Percentiles rank a stretch among this genome's conserved stretches.
These are phyloP conservation scores for Fusarium sterilihyphosum DNA, from an alignment of 2,329 filamentous ascomycete species.

Conservation along the genomic window DNA sequence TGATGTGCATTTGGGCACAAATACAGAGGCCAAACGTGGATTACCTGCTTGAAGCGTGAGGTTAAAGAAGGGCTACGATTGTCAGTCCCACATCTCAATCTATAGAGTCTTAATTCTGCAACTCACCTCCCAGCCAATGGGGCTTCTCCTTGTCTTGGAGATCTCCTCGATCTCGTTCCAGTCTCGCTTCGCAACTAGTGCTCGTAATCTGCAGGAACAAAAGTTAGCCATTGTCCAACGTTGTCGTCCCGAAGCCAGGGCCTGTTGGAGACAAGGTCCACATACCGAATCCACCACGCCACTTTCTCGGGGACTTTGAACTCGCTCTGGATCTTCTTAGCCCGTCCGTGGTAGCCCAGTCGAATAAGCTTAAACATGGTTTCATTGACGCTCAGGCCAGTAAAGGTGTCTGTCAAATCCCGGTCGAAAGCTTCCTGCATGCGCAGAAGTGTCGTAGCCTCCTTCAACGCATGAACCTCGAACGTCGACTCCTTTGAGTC, in stretches of 20 bases:
- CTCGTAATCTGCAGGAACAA: conserved; percentile 70
- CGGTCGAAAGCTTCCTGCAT: conserved; percentile 88
- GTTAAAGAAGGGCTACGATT: conserved; percentile 83
- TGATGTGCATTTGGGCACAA: conserved; percentile 86
- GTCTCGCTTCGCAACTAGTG: conserved; percentile 87
- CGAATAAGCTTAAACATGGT: conserved; percentile 90
- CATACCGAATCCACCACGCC: conserved; percentile 81
- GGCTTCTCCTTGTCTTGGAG: conserved; percentile 80
- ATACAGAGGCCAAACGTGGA: conserved; percentile 81
- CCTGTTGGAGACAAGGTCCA: conserved; percentile 27
- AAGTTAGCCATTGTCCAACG: conserved; percentile 31
- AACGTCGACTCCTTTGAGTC: conserved; percentile 84
- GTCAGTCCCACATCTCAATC: conserved; percentile 22
- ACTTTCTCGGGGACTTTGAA: conserved; percentile 94
- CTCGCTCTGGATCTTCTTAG: conserved; percentile 87
- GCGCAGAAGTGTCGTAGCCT: conserved; percentile 81
- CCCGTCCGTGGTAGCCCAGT: conserved; percentile 83
- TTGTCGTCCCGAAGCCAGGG: conserved; percentile 11
- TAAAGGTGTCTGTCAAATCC: conserved; percentile 80
- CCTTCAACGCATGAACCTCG: conserved; percentile 79
- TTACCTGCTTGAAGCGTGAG: conserved; percentile 90
- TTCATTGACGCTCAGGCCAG: conserved; percentile 87
- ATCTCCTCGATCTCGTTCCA: conserved; percentile 94
- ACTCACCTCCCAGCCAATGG: conserved; percentile 94
- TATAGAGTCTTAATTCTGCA: neutral